Percentiles rank a stretch among this genome's conserved stretches.
Conservation (phyloP, 495 filamentous ascomycete genomes). For the Penicillium bialowiezense region DNA sequence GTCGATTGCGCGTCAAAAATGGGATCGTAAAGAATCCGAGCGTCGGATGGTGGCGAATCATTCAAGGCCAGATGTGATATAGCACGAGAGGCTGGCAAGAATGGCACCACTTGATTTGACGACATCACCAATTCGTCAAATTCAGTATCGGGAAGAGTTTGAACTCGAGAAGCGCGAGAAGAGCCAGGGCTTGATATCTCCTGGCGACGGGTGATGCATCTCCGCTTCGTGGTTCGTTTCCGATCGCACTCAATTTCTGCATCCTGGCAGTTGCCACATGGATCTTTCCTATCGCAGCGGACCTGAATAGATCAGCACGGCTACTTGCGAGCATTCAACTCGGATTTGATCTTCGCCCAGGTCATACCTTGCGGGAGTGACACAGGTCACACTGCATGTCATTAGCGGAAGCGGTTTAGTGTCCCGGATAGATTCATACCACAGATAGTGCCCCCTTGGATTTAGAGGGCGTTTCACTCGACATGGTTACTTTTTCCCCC, state of each 20-base stretch:
- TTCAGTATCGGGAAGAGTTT: neutral
- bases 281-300: conserved; percentile 19
- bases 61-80: neutral
- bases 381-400: conserved; percentile 20
- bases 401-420: neutral
- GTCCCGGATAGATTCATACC: neutral
- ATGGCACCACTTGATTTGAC: neutral
- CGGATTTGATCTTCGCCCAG: no score
- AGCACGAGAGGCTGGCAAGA: neutral
- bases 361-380: conserved; percentile 22
- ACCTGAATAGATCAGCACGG: conserved; percentile 8
- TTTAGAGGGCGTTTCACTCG: neutral
- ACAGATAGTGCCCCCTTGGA: neutral
- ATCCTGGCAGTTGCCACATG: conserved; percentile 24
- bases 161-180: neutral
- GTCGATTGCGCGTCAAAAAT: conserved; percentile 9
- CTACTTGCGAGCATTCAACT: no score
- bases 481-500: neutral
- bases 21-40: neutral
- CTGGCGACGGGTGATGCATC: neutral
- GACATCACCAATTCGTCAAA: neutral
- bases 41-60: neutral
- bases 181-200: neutral
- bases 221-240: conserved; percentile 3
- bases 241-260: conserved; percentile 9